A percentile compares a stretch with the other conserved stretches of the same genome.
phyloP scores from a whole-genome alignment of 768 basidiomycete genomes.

The Chalciporus sphaerocephalus region DNA sequence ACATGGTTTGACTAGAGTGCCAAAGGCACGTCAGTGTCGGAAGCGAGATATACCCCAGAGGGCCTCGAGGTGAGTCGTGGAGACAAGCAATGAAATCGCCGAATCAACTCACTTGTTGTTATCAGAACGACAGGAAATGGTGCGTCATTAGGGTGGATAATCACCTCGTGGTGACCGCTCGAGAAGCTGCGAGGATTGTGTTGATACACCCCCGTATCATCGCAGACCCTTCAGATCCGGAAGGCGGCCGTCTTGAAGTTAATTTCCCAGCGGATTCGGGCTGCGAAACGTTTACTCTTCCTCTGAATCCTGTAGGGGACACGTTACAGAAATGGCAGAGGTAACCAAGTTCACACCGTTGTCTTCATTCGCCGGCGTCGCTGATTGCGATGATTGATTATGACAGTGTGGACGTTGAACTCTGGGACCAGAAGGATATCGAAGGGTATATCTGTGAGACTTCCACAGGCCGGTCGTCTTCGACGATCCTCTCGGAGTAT shows the following conservation, averaged over 20 bases:
- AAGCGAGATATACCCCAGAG: conserved; percentile 51
- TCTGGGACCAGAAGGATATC: conserved; percentile 46
- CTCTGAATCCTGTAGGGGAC: conserved; percentile 51
- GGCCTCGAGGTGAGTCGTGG: conserved; percentile 56
- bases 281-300: conserved; percentile 54
- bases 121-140: conserved; percentile 70
- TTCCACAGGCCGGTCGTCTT: conserved; percentile 40
- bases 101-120: conserved; percentile 1
- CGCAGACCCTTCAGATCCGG: conserved; percentile 39
- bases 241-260: conserved; percentile 49
- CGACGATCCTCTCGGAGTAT: conserved; percentile 56
- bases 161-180: conserved; percentile 59
- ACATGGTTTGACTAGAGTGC: conserved; percentile 53
- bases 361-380: not conserved
- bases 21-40: conserved; percentile 57
- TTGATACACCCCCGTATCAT: conserved; percentile 57
- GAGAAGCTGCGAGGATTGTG: conserved; percentile 64
- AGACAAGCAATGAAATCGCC: not conserved
- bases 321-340: conserved; percentile 49
- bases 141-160: conserved; percentile 58
- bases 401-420: conserved; percentile 52
- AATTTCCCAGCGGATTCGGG: conserved; percentile 57
- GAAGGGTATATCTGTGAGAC: conserved; percentile 67
- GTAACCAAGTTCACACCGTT: conserved; percentile 32
- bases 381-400: conserved; percentile 1